A percentile compares a stretch with the other conserved stretches of the same genome.
These are phyloP conservation scores for Fusarium agapanthi DNA, from an alignment of 2,329 filamentous ascomycete genomes.

Conservation along the genomic window DNA sequence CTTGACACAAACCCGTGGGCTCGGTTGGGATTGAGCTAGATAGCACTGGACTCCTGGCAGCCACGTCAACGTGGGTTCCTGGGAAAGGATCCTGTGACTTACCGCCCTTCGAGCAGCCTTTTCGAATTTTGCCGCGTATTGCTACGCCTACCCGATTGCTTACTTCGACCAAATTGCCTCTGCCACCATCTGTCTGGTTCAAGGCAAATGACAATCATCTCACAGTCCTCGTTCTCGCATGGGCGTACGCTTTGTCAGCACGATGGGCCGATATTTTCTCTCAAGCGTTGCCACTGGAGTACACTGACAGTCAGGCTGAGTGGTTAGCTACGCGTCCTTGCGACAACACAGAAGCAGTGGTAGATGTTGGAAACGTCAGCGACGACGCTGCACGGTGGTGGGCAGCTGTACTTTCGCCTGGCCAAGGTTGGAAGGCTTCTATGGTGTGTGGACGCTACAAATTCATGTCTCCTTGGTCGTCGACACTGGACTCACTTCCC, in stretches of 20 bases:
- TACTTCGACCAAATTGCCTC: not conserved
- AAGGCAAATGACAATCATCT: not conserved
- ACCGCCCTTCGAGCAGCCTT: not conserved
- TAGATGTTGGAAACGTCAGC: not conserved
- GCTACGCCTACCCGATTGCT: not conserved
- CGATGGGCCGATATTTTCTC: constrained; percentile 22
- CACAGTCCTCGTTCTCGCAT: constrained; percentile 25
- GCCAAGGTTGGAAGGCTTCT: not conserved
- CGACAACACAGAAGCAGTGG: not conserved
- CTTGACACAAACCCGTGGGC: too few relatives aligned
- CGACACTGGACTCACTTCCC: not conserved
- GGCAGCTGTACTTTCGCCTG: not conserved
- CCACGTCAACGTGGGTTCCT: not conserved
- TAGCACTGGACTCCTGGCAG: not conserved
- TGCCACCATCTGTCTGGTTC: not conserved
- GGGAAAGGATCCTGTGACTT: not conserved
- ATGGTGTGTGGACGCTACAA: not conserved
- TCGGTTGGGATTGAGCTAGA: not conserved
- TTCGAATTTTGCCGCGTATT: not conserved
- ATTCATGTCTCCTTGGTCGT: not conserved
- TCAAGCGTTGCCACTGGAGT: not conserved
- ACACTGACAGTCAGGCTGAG: not conserved
- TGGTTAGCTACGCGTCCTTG: not conserved
- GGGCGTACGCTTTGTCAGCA: constrained; percentile 22
- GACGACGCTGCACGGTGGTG: not conserved